phyloP scores from a whole-genome alignment of 2,329 filamentous ascomycete species.

The Colletotrichum higginsianum region DNA sequence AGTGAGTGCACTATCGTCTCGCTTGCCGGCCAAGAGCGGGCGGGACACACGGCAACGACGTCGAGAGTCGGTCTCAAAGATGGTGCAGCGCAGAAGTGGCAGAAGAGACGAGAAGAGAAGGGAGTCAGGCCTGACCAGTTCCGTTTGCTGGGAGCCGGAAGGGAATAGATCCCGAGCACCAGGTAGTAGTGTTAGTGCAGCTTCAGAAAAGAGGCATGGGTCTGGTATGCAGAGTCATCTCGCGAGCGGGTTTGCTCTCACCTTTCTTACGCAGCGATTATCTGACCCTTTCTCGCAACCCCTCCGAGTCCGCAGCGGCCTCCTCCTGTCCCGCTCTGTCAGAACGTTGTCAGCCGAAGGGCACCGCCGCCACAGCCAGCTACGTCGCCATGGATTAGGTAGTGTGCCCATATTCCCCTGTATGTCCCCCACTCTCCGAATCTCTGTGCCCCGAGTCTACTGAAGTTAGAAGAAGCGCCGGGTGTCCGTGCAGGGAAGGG shows the following conservation, averaged over 20 bases:
- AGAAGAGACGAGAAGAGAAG: conserved; percentile 5
- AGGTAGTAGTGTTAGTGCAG: background rate
- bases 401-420: conserved; percentile 21
- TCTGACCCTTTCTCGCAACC: conserved; percentile 8
- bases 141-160: conserved; percentile 10
- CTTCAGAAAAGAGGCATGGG: background rate
- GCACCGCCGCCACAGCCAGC: background rate
- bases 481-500: conserved; percentile 26
- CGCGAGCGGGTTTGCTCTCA: background rate
- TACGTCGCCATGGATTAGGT: conserved; percentile 31
- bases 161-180: conserved; percentile 19
- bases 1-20: background rate
- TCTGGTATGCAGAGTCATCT: no score
- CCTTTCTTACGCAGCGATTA: conserved; percentile 1
- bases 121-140: background rate
- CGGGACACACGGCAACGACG: conserved; percentile 26
- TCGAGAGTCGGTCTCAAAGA: conserved; percentile 2
- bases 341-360: conserved; percentile 21
- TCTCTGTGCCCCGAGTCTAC: conserved; percentile 34
- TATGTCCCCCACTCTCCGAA: conserved; percentile 36
- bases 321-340: conserved; percentile 2
- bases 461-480: conserved; percentile 27
- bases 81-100: conserved; percentile 8
- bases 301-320: background rate
- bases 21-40: conserved; percentile 12